Percentiles rank a stretch among this genome's conserved stretches.
Evolutionary conservation across 495 filamentous ascomycete genomes (phyloP).

Genomic region (Copromyces sp.): DNA sequence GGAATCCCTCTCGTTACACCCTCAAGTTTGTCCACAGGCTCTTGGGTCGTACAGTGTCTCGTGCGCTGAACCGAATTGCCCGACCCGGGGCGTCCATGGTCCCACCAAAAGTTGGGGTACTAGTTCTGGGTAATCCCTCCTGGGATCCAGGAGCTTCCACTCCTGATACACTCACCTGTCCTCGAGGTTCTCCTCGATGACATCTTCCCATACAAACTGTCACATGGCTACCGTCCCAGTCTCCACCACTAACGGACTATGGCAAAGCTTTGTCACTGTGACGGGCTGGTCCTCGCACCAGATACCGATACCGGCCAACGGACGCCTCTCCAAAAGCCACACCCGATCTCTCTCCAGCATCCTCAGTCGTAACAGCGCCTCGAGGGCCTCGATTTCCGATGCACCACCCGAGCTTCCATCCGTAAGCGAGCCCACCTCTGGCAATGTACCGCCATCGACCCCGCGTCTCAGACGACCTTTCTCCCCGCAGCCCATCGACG

Average conservation of each 20-base stretch:
- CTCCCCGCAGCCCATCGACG: conserved; percentile 24
- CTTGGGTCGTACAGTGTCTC: background rate
- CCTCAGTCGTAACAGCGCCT: conserved; percentile 9
- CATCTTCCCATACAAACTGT: background rate
- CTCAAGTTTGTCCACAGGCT: background rate
- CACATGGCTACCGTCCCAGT: conserved; percentile 13
- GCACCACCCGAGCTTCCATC: background rate
- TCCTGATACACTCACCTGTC: background rate
- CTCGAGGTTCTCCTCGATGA: background rate
- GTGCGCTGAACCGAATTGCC: background rate
- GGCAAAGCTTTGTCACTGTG: conserved; percentile 38
- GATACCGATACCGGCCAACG: conserved; percentile 15
- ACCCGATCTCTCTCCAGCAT: conserved; percentile 40
- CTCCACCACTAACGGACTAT: conserved; percentile 21
- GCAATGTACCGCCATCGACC: conserved; percentile 10
- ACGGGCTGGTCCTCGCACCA: conserved; percentile 42
- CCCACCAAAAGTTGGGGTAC: background rate
- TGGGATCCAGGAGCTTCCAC: background rate
- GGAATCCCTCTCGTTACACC: background rate
- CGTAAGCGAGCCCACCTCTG: background rate
- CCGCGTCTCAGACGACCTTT: conserved; percentile 23
- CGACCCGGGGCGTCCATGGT: background rate
- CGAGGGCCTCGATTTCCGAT: conserved; percentile 7
- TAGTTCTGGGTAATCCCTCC: background rate
- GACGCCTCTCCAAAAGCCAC: conserved; percentile 34